Percentiles rank a stretch among this genome's conserved stretches.
Conservation (phyloP, 75 land plant species). For the Picea sitchensis region DNA sequence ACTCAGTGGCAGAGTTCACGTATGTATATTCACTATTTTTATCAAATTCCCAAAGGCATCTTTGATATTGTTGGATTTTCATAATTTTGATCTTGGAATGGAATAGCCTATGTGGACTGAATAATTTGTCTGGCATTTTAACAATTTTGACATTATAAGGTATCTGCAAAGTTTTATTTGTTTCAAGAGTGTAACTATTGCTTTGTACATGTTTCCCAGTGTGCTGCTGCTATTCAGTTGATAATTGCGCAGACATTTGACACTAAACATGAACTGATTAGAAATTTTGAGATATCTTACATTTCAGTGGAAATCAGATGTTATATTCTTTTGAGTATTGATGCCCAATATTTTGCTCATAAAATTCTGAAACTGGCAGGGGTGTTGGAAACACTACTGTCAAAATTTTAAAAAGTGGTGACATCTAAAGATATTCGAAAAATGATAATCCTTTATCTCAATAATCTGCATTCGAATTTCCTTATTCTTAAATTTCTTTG, state of each 20-base stretch:
- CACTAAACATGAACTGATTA: background rate
- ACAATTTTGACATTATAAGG: background rate
- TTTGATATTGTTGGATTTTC: background rate
- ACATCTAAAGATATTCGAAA: no score
- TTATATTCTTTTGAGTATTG: no score
- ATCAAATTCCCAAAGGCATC: slow-evolving; percentile 5
- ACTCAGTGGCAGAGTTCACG: slow-evolving; percentile 99
- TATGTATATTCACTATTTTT: slow-evolving; percentile 29
- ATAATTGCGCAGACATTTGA: background rate
- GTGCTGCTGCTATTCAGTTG: background rate
- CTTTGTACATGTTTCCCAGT: no score
- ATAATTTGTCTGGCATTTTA: background rate
- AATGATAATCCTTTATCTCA: no score
- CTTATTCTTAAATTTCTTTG: no score
- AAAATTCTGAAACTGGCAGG: no score
- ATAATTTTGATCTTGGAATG: background rate
- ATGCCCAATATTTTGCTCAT: no score
- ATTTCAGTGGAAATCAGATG: no score
- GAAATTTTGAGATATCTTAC: background rate
- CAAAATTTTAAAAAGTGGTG: no score
- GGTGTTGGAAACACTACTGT: no score
- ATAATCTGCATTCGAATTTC: no score
- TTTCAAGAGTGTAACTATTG: no score
- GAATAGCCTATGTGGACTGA: background rate
- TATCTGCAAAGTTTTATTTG: background rate